A percentile compares a stretch with the other conserved stretches of the same genome.
Evolutionary conservation across 2,329 filamentous ascomycete genomes (phyloP).

Genomic region (Talaromyces sp.): DNA sequence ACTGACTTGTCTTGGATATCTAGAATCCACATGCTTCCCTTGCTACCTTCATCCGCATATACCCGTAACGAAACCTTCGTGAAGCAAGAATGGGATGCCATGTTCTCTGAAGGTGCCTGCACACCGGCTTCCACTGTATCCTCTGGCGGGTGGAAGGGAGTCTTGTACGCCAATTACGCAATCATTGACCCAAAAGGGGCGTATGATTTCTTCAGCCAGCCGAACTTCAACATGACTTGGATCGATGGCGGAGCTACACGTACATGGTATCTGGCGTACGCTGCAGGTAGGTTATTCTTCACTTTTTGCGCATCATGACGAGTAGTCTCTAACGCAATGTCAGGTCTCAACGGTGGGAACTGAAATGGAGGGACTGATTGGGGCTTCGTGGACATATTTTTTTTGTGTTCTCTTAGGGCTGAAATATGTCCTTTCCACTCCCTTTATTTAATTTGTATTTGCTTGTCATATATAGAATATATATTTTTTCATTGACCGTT

Average conservation of each 20-base stretch:
- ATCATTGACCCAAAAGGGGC: conserved; percentile 65
- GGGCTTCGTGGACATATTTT: conserved; percentile 8
- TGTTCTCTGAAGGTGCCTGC: conserved; percentile 65
- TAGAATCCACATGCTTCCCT: conserved; percentile 79
- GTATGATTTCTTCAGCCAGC: conserved; percentile 68
- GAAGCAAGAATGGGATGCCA: conserved; percentile 72
- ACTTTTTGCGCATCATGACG: neutral
- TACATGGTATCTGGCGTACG: conserved; percentile 79
- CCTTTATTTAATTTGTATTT: neutral
- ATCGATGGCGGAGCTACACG: conserved; percentile 70
- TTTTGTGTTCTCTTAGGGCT: neutral
- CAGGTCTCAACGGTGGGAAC: conserved; percentile 12
- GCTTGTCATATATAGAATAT: neutral
- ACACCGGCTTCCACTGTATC: conserved; percentile 52
- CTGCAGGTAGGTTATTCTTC: conserved; percentile 53
- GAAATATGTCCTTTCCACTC: neutral
- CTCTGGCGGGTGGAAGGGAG: conserved; percentile 73
- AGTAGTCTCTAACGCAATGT: neutral
- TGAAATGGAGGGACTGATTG: neutral
- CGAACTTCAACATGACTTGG: conserved; percentile 61
- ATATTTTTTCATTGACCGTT: too few species aligned
- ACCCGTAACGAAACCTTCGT: conserved; percentile 67
- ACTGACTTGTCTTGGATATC: conserved; percentile 21
- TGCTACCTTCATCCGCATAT: conserved; percentile 63
- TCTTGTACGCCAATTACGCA: conserved; percentile 77